Evolutionary conservation across 169 alveolate genomes (phyloP).

Genomic region (Babesia sp.): DNA sequence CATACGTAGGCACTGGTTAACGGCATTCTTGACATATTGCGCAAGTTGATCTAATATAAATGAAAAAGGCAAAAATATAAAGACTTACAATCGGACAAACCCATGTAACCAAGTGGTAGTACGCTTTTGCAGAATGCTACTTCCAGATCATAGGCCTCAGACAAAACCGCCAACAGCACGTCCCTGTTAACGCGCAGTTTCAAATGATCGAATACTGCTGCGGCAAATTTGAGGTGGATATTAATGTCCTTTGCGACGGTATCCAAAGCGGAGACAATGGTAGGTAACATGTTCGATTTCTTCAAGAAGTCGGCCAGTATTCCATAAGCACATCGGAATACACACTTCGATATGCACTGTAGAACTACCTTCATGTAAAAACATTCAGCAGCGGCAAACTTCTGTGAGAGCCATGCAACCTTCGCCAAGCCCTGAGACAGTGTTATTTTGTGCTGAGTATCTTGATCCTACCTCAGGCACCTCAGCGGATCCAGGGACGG

Average conservation of each 20-base stretch:
- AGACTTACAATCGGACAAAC: constrained; percentile 35
- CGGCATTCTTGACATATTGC: constrained; percentile 28
- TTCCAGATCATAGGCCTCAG: constrained; percentile 40
- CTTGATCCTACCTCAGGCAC: constrained; percentile 4
- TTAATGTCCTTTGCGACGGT: constrained; percentile 28
- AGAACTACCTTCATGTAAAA: constrained; percentile 30
- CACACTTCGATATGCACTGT: constrained; percentile 30
- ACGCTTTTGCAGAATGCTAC: constrained; percentile 25
- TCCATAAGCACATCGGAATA: constrained; percentile 27
- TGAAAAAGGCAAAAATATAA: neutral
- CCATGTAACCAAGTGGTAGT: constrained; percentile 40
- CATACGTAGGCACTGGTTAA: constrained; percentile 42
- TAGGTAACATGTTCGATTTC: constrained; percentile 29
- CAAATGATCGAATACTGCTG: constrained; percentile 18
- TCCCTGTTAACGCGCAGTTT: constrained; percentile 22
- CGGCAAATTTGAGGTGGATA: constrained; percentile 56
- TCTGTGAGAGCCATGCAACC: constrained; percentile 38
- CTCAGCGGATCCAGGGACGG: constrained; percentile 39
- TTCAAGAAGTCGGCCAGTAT: constrained; percentile 25
- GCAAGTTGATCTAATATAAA: constrained; percentile 10
- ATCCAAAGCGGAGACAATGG: constrained; percentile 36
- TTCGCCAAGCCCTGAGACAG: constrained; percentile 46
- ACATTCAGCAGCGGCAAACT: constrained; percentile 17
- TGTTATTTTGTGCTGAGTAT: neutral
- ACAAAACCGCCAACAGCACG: constrained; percentile 12